A percentile compares a stretch with the other conserved stretches of the same genome.
These are phyloP conservation scores for Novymonas esmeraldas DNA, from an alignment of 208 protist genomes.

Conservation along the genomic window DNA sequence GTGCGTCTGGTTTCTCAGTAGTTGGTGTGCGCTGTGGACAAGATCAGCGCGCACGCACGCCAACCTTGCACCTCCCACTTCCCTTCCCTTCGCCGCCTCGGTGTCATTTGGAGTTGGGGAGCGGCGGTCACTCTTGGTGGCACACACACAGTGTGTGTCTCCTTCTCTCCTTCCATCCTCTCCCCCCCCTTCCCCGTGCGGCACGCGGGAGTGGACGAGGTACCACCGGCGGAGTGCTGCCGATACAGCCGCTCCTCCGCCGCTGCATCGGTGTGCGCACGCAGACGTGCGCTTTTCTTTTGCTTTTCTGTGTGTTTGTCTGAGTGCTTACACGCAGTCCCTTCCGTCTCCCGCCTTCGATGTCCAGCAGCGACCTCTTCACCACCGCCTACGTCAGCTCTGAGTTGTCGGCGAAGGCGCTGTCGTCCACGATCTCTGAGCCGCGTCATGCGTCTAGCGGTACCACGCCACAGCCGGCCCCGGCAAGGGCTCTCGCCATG, in stretches of 20 bases:
- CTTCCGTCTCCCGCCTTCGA: background rate
- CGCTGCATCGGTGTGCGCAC: no score
- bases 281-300: no score
- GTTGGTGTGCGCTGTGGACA: background rate
- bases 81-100: conserved; percentile 1
- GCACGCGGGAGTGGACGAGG: no score
- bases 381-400: conserved; percentile 16
- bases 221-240: no score
- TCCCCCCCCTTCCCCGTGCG: background rate
- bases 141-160: no score
- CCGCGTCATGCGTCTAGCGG: background rate
- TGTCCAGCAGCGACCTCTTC: conserved; percentile 17
- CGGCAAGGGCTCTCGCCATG: background rate
- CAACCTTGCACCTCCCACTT: background rate
- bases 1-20: no score
- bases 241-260: no score
- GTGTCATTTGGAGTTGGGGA: no score
- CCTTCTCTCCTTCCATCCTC: background rate
- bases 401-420: conserved; percentile 14
- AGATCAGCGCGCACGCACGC: background rate
- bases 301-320: no score
- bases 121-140: no score
- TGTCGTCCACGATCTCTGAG: conserved; percentile 10
- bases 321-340: no score
- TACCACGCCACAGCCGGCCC: background rate